phyloP scores from a whole-genome alignment of 345 rosid genomes.

The Cardamine resedifolia region DNA sequence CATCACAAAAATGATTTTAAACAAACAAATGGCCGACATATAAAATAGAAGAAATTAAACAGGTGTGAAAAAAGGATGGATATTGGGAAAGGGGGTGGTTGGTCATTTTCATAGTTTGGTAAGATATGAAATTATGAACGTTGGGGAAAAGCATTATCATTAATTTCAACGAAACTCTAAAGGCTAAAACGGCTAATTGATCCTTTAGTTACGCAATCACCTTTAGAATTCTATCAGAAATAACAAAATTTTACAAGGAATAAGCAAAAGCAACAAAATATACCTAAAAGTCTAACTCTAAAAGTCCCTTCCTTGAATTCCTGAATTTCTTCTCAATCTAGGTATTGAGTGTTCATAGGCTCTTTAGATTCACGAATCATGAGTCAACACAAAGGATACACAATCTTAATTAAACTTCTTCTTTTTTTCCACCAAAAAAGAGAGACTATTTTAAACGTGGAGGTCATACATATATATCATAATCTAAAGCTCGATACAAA shows the following conservation, averaged over 20 bases:
- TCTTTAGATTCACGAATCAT: slow-evolving; percentile 22
- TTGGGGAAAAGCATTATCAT: slow-evolving; percentile 26
- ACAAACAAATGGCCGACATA: slow-evolving; percentile 30
- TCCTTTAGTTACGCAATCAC: slow-evolving; percentile 22
- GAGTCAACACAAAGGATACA: slow-evolving; percentile 18
- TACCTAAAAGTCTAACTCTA: not conserved
- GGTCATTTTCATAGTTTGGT: slow-evolving; percentile 41
- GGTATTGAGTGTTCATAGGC: slow-evolving; percentile 19
- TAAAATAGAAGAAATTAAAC: not conserved
- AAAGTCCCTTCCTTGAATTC: not conserved
- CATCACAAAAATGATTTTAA: not conserved
- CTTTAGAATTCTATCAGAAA: not conserved
- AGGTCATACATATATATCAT: slow-evolving; percentile 10
- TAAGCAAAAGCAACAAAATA: not conserved
- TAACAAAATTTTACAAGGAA: not conserved
- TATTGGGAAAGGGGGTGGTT: slow-evolving; percentile 22
- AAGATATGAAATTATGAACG: slow-evolving; percentile 28
- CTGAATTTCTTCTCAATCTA: slow-evolving; percentile 8
- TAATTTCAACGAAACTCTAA: slow-evolving; percentile 2
- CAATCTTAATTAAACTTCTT: not conserved
- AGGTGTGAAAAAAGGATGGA: slow-evolving; percentile 13
- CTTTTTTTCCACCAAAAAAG: not conserved
- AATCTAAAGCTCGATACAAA: slow-evolving; percentile 7
- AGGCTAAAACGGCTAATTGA: slow-evolving; percentile 20
- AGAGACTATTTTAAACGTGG: slow-evolving; percentile 16